Evolutionary conservation across 495 filamentous ascomycete species (phyloP).

Genomic region (Penicillium crystallinum): DNA sequence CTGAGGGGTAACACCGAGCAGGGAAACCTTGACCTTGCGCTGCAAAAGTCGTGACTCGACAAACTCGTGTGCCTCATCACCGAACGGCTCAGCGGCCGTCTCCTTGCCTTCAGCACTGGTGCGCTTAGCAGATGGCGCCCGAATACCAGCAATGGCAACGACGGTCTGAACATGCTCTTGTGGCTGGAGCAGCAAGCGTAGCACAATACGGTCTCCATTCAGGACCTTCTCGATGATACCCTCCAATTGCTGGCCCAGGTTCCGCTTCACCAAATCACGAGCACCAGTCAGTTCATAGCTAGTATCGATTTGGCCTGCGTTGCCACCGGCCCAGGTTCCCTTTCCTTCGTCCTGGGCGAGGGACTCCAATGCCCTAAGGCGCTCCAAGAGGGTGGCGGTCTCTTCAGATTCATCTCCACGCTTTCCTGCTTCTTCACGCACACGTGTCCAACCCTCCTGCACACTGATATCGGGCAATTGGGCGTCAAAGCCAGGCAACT

Average conservation of each 20-base stretch:
- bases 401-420: slow-evolving; percentile 80
- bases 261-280: slow-evolving; percentile 65
- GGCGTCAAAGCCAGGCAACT: slow-evolving; percentile 63
- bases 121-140: slow-evolving; percentile 79
- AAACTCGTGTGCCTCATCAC: slow-evolving; percentile 78
- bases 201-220: slow-evolving; percentile 80
- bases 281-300: slow-evolving; percentile 71
- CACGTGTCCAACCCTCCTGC: slow-evolving; percentile 80
- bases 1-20: slow-evolving; percentile 83
- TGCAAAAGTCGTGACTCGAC: slow-evolving; percentile 82
- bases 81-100: slow-evolving; percentile 80
- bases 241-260: slow-evolving; percentile 72
- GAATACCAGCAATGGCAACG: slow-evolving; percentile 83
- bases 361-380: slow-evolving; percentile 71
- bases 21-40: slow-evolving; percentile 71
- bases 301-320: slow-evolving; percentile 61
- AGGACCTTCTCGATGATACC: slow-evolving; percentile 84
- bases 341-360: slow-evolving; percentile 70
- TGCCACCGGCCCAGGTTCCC: slow-evolving; percentile 65
- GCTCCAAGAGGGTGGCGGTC: slow-evolving; percentile 61
- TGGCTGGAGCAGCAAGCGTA: slow-evolving; percentile 71
- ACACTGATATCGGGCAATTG: slow-evolving; percentile 74
- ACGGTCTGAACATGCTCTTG: slow-evolving; percentile 79
- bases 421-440: slow-evolving; percentile 85
- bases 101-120: slow-evolving; percentile 73